Evolutionary conservation across 2,329 filamentous ascomycete species (phyloP).

Genomic region (Westerdykella ornata): DNA sequence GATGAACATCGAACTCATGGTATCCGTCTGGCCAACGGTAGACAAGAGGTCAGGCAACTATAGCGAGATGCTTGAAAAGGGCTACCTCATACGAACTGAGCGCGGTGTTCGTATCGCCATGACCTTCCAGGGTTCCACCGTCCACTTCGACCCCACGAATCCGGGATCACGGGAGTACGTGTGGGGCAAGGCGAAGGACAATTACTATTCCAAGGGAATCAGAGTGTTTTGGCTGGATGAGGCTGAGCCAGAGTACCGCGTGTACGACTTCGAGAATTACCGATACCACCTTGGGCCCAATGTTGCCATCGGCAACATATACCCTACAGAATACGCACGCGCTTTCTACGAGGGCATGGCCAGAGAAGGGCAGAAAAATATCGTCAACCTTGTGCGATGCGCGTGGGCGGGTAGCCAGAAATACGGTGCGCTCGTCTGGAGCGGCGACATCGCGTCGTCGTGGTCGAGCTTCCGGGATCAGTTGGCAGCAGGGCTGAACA

Average conservation of each 20-base stretch:
- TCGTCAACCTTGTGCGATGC: constrained; percentile 55
- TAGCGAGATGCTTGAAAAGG: constrained; percentile 54
- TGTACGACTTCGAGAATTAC: constrained; percentile 62
- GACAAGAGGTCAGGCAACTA: constrained; percentile 55
- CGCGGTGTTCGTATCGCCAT: constrained; percentile 54
- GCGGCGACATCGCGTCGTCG: constrained; percentile 59
- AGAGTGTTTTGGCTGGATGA: constrained; percentile 63
- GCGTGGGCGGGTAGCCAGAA: constrained; percentile 56
- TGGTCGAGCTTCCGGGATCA: constrained; percentile 57
- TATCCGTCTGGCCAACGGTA: constrained; percentile 63
- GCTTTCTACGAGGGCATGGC: constrained; percentile 56
- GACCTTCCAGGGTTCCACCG: constrained; percentile 53
- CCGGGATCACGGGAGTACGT: constrained; percentile 53
- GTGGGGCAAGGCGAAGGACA: constrained; percentile 53
- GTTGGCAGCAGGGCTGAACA: constrained; percentile 57
- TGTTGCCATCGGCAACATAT: constrained; percentile 54
- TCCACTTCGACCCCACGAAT: constrained; percentile 60
- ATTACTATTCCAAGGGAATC: constrained; percentile 59
- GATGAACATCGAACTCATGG: constrained; percentile 59
- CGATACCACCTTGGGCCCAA: constrained; percentile 53
- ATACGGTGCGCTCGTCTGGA: constrained; percentile 61
- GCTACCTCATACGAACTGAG: constrained; percentile 55
- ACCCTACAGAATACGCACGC: constrained; percentile 52
- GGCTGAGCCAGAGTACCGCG: constrained; percentile 59
- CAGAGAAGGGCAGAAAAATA: constrained; percentile 48